Conservation (phyloP, 768 basidiomycete species). For the Strobilomyces confusus region DNA sequence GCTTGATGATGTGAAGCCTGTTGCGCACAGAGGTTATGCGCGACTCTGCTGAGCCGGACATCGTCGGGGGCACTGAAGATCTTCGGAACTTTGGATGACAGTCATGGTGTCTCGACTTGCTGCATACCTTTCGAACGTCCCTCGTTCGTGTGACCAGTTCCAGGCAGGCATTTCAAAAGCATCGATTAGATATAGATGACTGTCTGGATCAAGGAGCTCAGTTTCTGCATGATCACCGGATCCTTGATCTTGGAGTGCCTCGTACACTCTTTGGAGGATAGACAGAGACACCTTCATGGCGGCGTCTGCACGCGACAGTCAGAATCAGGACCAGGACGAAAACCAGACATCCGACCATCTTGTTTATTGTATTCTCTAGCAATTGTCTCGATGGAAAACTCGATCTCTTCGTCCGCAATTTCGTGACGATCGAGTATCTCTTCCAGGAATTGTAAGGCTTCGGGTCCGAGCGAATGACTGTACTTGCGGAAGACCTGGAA, state of each 20-base stretch:
- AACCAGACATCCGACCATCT: slow-evolving; percentile 52
- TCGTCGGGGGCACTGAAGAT: slow-evolving; percentile 49
- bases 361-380: slow-evolving; percentile 88
- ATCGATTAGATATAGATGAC: slow-evolving; percentile 78
- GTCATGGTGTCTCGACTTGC: not conserved
- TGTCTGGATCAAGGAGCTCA: slow-evolving; percentile 73
- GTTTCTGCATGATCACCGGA: slow-evolving; percentile 43
- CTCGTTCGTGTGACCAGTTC: slow-evolving; percentile 83
- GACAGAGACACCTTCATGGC: slow-evolving; percentile 75
- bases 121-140: slow-evolving; percentile 82
- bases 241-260: slow-evolving; percentile 65
- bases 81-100: slow-evolving; percentile 27
- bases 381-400: slow-evolving; percentile 72
- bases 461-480: slow-evolving; percentile 81
- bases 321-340: not conserved
- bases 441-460: slow-evolving; percentile 68
- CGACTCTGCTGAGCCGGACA: slow-evolving; percentile 83
- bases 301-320: slow-evolving; percentile 49
- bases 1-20: slow-evolving; percentile 85
- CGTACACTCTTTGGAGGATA: slow-evolving; percentile 69
- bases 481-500: slow-evolving; percentile 81
- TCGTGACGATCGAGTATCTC: slow-evolving; percentile 67
- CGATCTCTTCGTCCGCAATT: slow-evolving; percentile 64
- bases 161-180: slow-evolving; percentile 96
- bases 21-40: slow-evolving; percentile 78